Percentiles rank a stretch among this genome's conserved stretches.
Conservation (phyloP, 495 filamentous ascomycete genomes). For the Pyrenula massariospora region DNA sequence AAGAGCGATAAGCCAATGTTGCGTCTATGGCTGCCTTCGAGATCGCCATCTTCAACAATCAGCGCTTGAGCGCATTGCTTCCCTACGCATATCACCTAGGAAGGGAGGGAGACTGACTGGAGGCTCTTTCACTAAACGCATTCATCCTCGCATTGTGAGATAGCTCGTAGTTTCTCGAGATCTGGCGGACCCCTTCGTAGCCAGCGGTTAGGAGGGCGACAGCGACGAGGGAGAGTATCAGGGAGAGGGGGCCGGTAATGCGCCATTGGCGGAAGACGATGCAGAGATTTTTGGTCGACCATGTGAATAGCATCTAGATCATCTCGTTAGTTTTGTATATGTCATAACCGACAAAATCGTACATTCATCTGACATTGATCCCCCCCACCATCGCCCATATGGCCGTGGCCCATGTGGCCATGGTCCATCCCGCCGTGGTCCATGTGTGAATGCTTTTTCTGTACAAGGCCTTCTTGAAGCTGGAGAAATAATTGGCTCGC, state of each 20-base stretch:
- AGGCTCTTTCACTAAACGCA: constrained; percentile 31
- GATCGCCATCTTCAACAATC: not conserved
- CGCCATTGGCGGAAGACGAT: constrained; percentile 92
- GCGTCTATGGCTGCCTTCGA: constrained; percentile 4
- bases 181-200: constrained; percentile 78
- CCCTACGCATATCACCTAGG: too few relatives aligned
- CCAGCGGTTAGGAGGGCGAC: constrained; percentile 75
- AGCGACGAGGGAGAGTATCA: constrained; percentile 70
- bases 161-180: constrained; percentile 65
- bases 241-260: constrained; percentile 53
- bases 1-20: constrained; percentile 61
- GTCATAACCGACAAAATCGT: too few relatives aligned
- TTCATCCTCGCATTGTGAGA: constrained; percentile 33
- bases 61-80: too few relatives aligned
- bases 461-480: too few relatives aligned
- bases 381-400: constrained; percentile 48
- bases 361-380: constrained; percentile 80
- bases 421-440: too few relatives aligned
- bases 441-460: too few relatives aligned
- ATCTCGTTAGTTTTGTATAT: not conserved
- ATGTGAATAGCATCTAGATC: constrained; percentile 91
- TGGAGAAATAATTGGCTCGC: too few relatives aligned
- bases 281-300: constrained; percentile 84
- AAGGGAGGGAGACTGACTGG: constrained; percentile 51
- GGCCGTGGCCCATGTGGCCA: constrained; percentile 28